Conservation (phyloP, 129 eudicot species). For the Oenanthe sinensis region DNA sequence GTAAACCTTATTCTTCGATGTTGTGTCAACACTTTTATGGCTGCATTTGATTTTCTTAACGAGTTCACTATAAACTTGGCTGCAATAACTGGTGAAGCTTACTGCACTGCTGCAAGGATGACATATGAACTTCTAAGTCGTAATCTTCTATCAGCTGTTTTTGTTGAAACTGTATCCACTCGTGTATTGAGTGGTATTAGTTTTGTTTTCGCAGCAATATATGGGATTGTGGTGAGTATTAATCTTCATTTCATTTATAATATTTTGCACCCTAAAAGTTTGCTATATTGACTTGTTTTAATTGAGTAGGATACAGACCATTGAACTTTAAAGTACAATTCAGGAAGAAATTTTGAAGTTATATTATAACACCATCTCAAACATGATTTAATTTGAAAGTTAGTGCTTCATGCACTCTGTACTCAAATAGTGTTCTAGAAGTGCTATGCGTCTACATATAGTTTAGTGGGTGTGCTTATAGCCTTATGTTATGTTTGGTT, state of each 20-base stretch:
- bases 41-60: constrained; percentile 75
- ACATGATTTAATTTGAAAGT: too few relatives aligned
- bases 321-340: background rate
- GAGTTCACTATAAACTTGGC: constrained; percentile 89
- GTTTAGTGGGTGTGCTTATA: too few relatives aligned
- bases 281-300: too few relatives aligned
- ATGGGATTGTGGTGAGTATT: constrained; percentile 76
- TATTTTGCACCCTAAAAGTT: background rate
- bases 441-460: too few relatives aligned
- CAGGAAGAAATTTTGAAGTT: background rate
- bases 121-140: constrained; percentile 82
- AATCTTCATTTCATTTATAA: background rate
- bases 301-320: background rate
- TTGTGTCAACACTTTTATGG: constrained; percentile 48
- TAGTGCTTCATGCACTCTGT: too few relatives aligned
- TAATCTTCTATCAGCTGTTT: constrained; percentile 77
- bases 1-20: constrained; percentile 59
- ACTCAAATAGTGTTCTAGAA: too few relatives aligned
- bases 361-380: background rate
- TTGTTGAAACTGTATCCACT: constrained; percentile 86
- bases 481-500: too few relatives aligned
- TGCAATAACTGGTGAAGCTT: constrained; percentile 96
- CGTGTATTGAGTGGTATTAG: constrained; percentile 63
- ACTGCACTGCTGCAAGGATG: constrained; percentile 82
- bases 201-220: constrained; percentile 72